Percentiles rank a stretch among this genome's conserved stretches.
Conservation (phyloP, 805 yeast genomes). For the Starmerella geochares region DNA sequence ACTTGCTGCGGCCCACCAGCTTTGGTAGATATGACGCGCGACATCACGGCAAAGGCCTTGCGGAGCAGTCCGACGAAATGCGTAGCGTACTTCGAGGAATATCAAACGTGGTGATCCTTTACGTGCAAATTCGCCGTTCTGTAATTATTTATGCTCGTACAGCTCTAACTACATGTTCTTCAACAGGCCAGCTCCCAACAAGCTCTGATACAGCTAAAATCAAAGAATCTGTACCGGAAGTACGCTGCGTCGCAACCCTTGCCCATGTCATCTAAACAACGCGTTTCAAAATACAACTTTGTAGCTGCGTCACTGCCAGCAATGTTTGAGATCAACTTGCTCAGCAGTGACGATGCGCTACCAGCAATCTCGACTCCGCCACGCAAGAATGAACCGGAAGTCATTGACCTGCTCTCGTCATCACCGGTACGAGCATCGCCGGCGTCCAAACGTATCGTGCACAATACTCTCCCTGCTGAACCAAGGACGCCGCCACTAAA, state of each 20-base stretch:
- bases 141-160: background rate
- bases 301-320: background rate
- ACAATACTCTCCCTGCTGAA: background rate
- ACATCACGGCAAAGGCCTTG: slow-evolving; percentile 34
- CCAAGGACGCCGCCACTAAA: background rate
- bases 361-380: background rate
- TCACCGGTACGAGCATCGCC: slow-evolving; percentile 3
- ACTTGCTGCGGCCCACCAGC: slow-evolving; percentile 53
- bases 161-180: background rate
- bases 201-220: too few species aligned
- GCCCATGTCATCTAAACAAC: background rate
- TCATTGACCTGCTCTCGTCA: slow-evolving; percentile 15
- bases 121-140: background rate
- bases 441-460: background rate
- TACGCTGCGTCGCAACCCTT: too few species aligned
- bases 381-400: background rate
- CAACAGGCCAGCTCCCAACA: too few species aligned
- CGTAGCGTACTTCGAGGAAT: slow-evolving; percentile 58
- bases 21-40: slow-evolving; percentile 50
- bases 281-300: background rate
- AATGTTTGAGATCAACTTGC: slow-evolving; percentile 8
- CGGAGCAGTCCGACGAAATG: slow-evolving; percentile 37
- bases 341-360: slow-evolving; percentile 7
- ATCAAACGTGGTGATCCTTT: slow-evolving; percentile 48
- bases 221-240: too few species aligned